These are phyloP conservation scores for Gracilaria caudata DNA, from an alignment of 23 red algal species.

Conservation along the genomic window DNA sequence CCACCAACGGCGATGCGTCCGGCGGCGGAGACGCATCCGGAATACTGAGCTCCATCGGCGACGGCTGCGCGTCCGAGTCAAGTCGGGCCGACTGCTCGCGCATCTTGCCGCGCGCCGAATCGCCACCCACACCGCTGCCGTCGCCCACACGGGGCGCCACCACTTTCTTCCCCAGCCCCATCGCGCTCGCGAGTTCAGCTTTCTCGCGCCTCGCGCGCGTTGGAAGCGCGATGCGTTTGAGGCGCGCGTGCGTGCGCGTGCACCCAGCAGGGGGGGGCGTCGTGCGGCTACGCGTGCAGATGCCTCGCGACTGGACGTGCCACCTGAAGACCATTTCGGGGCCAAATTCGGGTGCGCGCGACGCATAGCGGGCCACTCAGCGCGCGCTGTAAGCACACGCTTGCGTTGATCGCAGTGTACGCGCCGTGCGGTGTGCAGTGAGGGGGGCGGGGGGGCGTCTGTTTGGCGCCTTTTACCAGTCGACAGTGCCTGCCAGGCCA, in stretches of 20 bases:
- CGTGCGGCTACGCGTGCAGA: too few relatives aligned
- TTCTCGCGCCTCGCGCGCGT: too few relatives aligned
- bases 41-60: not conserved
- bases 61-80: not conserved
- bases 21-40: not conserved
- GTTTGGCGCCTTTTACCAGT: not conserved
- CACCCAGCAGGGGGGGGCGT: too few relatives aligned
- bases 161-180: conserved; percentile 3
- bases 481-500: too few relatives aligned
- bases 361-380: not conserved
- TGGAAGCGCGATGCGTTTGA: too few relatives aligned
- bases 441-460: not conserved
- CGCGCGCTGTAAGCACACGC: not conserved
- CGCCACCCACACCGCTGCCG: not conserved
- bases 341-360: too few relatives aligned
- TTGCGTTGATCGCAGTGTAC: too few relatives aligned
- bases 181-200: not conserved
- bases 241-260: not conserved
- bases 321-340: too few relatives aligned
- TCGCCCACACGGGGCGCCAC: not conserved
- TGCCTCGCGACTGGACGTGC: too few relatives aligned
- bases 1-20: not conserved
- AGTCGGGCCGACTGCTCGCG: not conserved
- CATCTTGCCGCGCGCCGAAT: not conserved
- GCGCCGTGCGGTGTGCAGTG: not conserved